Conservation (phyloP, 1,284 basidiomycete species). For the Cryptococcus sp. region DNA sequence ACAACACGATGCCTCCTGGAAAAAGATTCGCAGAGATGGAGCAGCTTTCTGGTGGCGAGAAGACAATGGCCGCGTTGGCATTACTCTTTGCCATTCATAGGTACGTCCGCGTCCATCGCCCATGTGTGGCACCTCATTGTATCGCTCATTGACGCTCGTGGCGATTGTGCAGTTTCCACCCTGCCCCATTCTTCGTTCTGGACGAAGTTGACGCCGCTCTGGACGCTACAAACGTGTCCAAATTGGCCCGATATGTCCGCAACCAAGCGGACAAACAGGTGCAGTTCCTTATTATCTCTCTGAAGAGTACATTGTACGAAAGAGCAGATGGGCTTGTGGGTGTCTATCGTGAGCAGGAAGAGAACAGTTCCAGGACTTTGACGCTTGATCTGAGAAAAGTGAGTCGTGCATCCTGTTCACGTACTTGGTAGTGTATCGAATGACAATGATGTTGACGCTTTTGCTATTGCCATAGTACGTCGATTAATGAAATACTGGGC, state of each 20-base stretch:
- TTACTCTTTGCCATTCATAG: slow-evolving; percentile 95
- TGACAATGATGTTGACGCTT: too few species aligned
- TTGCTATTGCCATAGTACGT: too few species aligned
- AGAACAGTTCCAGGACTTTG: slow-evolving; percentile 83
- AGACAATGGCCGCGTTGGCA: slow-evolving; percentile 95
- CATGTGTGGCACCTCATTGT: neutral
- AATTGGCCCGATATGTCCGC: slow-evolving; percentile 87
- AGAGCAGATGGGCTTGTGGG: slow-evolving; percentile 87
- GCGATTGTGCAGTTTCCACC: slow-evolving; percentile 71
- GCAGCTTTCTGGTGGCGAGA: slow-evolving; percentile 96
- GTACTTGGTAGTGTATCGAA: too few species aligned
- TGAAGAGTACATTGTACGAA: slow-evolving; percentile 73
- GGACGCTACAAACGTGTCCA: slow-evolving; percentile 92
- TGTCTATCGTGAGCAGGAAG: slow-evolving; percentile 89
- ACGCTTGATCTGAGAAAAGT: slow-evolving; percentile 73
- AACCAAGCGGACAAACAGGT: slow-evolving; percentile 66
- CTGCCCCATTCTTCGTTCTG: slow-evolving; percentile 96
- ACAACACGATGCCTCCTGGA: slow-evolving; percentile 99
- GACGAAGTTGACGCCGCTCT: slow-evolving; percentile 78
- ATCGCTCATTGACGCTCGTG: too few species aligned
- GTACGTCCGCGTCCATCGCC: slow-evolving; percentile 51
- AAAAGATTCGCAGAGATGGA: slow-evolving; percentile 99
- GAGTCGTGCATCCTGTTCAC: slow-evolving; percentile 50
- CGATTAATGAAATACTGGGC: too few species aligned
- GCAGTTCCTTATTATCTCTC: slow-evolving; percentile 96